Percentiles rank a stretch among this genome's conserved stretches.
Conservation (phyloP, 202 grass and related monocot genomes). For the Digitaria exilis region DNA sequence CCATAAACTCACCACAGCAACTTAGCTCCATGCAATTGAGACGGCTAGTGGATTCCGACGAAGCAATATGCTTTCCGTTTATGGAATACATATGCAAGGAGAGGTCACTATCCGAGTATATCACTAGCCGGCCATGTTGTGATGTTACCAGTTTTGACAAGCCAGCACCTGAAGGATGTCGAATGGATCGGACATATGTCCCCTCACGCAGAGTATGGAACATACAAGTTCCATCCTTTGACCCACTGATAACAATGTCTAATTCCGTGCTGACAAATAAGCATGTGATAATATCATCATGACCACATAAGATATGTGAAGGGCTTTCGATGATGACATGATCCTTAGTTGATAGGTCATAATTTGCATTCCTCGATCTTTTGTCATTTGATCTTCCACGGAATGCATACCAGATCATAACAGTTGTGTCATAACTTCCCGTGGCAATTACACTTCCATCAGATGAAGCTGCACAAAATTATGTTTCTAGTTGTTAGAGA, state of each 20-base stretch:
- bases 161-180: constrained; percentile 67
- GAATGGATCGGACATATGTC: constrained; percentile 84
- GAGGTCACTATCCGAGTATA: constrained; percentile 90
- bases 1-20: constrained; percentile 87
- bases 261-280: constrained; percentile 94
- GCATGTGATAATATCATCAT: constrained; percentile 98
- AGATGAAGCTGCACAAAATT: constrained; percentile 53
- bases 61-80: constrained; percentile 94
- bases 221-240: constrained; percentile 98
- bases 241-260: constrained; percentile 97
- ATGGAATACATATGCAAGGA: constrained; percentile 97
- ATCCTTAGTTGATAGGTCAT: constrained; percentile 57
- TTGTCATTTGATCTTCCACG: constrained; percentile 56
- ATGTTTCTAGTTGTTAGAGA: no score
- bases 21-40: constrained; percentile 97
- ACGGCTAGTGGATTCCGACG: constrained; percentile 70
- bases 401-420: constrained; percentile 80
- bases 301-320: constrained; percentile 92
- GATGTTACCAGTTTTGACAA: constrained; percentile 86
- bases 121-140: constrained; percentile 77
- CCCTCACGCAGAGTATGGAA: constrained; percentile 87
- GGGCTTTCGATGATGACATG: constrained; percentile 85
- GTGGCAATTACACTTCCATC: constrained; percentile 78
- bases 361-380: constrained; percentile 46
- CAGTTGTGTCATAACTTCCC: constrained; percentile 83